Conservation (phyloP, 1,139 yeast species). For the Hyphopichia buzzinii region DNA sequence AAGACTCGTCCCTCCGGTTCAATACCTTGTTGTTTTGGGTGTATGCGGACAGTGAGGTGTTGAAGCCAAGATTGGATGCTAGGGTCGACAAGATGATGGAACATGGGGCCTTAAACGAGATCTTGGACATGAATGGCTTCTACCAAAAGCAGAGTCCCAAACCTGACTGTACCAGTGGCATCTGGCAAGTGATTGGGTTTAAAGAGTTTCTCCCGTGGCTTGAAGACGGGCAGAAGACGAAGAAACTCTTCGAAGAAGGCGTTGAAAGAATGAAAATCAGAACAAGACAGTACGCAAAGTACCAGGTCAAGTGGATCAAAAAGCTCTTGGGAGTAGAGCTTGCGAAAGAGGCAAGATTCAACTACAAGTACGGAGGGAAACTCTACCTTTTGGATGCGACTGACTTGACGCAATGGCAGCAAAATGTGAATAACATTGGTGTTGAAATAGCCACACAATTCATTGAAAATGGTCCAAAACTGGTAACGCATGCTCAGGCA, state of each 20-base stretch:
- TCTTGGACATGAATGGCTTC: constrained; percentile 51
- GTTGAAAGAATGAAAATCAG: constrained; percentile 76
- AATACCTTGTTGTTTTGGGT: constrained; percentile 81
- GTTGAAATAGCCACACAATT: constrained; percentile 43
- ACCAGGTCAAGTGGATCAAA: constrained; percentile 91
- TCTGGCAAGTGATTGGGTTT: constrained; percentile 96
- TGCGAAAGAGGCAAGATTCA: constrained; percentile 46
- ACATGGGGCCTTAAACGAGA: constrained; percentile 67
- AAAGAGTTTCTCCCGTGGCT: constrained; percentile 90
- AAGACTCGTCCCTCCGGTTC: constrained; percentile 53
- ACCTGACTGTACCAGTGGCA: constrained; percentile 66
- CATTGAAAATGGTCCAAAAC: constrained; percentile 24
- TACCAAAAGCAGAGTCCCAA: constrained; percentile 28
- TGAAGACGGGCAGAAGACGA: constrained; percentile 14
- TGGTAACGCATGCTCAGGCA: constrained; percentile 27
- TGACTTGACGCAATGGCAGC: constrained; percentile 59
- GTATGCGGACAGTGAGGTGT: constrained; percentile 60
- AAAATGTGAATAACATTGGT: constrained; percentile 57
- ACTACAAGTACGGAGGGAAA: constrained; percentile 57
- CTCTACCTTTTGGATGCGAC: constrained; percentile 76
- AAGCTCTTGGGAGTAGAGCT: constrained; percentile 68
- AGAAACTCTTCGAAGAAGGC: constrained; percentile 39
- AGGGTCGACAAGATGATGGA: constrained; percentile 84
- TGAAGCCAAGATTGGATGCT: constrained; percentile 64
- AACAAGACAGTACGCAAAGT: constrained; percentile 84